Evolutionary conservation across 352 stramenopile species (phyloP).

Genomic region (Globisporangium camurandrum): DNA sequence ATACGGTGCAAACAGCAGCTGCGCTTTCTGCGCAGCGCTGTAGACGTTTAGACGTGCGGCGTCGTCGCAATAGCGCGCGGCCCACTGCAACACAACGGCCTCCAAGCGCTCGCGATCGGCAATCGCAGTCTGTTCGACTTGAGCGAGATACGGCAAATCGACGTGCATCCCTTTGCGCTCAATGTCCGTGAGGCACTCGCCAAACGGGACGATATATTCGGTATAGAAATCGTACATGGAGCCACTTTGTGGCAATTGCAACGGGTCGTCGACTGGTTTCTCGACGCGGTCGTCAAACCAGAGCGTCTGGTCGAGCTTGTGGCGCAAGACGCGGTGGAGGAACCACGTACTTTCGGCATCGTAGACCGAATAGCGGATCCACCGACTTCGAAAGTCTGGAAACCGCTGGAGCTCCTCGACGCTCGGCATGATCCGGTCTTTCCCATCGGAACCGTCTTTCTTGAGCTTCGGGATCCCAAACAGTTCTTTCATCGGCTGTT

Average conservation of each 20-base stretch:
- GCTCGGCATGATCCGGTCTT: conserved; percentile 68
- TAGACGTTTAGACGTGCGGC: conserved; percentile 94
- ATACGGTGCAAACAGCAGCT: conserved; percentile 95
- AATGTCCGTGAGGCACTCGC: conserved; percentile 97
- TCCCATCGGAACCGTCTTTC: conserved; percentile 92
- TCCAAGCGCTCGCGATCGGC: conserved; percentile 82
- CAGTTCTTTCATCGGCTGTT: conserved; percentile 97
- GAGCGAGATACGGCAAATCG: conserved; percentile 85
- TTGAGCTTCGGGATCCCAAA: conserved; percentile 93
- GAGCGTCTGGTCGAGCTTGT: conserved; percentile 85
- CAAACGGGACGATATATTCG: conserved; percentile 96
- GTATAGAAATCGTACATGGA: conserved; percentile 97
- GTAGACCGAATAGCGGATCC: conserved; percentile 96
- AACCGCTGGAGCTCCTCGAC: conserved; percentile 82
- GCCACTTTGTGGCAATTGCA: conserved; percentile 13
- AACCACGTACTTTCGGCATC: conserved; percentile 97
- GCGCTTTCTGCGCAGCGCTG: conserved; percentile 90
- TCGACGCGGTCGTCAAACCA: conserved; percentile 66
- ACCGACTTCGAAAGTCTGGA: conserved; percentile 84
- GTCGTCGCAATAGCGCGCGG: conserved; percentile 87
- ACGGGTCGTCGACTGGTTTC: conserved; percentile 7
- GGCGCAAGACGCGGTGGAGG: conserved; percentile 85
- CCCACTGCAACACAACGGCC: conserved; percentile 90
- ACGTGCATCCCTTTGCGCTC: conserved; percentile 93
- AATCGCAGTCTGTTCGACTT: conserved; percentile 88